Evolutionary conservation across 257 asterid genomes (phyloP).

Genomic region (Pogostemon cablin): DNA sequence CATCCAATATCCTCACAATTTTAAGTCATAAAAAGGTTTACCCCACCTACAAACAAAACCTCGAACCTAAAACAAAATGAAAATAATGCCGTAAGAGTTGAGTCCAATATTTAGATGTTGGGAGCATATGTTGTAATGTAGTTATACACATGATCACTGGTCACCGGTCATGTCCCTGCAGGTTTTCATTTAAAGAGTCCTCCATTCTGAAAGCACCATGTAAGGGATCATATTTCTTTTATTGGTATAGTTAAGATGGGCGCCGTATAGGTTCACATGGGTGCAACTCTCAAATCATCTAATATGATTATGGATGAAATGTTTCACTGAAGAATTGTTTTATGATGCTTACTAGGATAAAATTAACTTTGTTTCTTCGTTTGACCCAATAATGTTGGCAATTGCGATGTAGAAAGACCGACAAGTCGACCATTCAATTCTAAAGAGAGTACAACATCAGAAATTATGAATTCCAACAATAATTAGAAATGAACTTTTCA

Average conservation of each 20-base stretch:
- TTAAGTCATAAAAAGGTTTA: not conserved
- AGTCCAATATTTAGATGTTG: not conserved
- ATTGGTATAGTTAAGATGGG: not conserved
- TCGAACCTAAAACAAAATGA: not conserved
- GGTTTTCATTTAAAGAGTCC: slow-evolving; percentile 6
- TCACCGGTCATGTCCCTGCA: not conserved
- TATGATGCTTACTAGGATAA: not conserved
- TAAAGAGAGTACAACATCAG: not conserved
- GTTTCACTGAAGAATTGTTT: not conserved
- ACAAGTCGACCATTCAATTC: not conserved
- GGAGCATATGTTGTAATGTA: not conserved
- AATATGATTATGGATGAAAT: slow-evolving; percentile 11
- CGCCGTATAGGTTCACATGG: not conserved
- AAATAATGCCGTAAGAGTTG: not conserved
- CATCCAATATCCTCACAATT: not conserved
- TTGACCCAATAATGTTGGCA: not conserved
- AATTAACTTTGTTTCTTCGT: too few relatives aligned
- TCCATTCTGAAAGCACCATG: not conserved
- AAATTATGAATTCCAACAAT: not conserved
- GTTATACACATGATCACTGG: not conserved
- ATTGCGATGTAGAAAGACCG: not conserved
- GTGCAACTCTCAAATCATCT: slow-evolving; percentile 11
- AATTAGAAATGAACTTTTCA: not conserved
- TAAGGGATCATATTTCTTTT: not conserved
- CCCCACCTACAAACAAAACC: slow-evolving; percentile 3